These are phyloP conservation scores for Phytophthora lateralis DNA, from an alignment of 352 stramenopile genomes.

Conservation along the genomic window DNA sequence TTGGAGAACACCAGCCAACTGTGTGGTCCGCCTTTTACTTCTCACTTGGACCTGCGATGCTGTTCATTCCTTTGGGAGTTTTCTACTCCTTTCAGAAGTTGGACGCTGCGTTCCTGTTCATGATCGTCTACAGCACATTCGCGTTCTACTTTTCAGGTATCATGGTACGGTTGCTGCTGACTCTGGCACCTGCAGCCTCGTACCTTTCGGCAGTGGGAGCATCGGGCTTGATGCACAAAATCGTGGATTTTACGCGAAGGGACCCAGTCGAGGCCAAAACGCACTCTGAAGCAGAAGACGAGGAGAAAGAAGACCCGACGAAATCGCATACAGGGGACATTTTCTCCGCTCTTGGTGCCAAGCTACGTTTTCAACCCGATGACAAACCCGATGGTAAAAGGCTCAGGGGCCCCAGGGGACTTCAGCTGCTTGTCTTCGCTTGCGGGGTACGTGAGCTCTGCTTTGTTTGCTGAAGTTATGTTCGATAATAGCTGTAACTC, in stretches of 20 bases:
- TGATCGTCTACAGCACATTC: slow-evolving; percentile 93
- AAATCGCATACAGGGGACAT: slow-evolving; percentile 36
- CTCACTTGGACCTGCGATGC: slow-evolving; percentile 88
- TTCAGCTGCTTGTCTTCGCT: slow-evolving; percentile 58
- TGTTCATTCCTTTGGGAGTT: slow-evolving; percentile 90
- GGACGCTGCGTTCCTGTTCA: slow-evolving; percentile 80
- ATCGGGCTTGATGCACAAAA: slow-evolving; percentile 63
- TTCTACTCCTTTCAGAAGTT: slow-evolving; percentile 86
- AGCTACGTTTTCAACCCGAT: slow-evolving; percentile 38
- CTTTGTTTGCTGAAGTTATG: not conserved
- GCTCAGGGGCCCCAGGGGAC: slow-evolving; percentile 14
- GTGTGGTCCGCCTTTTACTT: slow-evolving; percentile 93
- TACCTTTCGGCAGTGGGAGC: slow-evolving; percentile 89
- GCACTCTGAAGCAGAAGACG: not conserved
- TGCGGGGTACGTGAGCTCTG: slow-evolving; percentile 50
- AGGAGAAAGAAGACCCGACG: slow-evolving; percentile 27
- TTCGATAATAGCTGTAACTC: not conserved
- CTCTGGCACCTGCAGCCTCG: slow-evolving; percentile 88
- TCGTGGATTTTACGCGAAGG: slow-evolving; percentile 31
- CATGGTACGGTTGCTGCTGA: slow-evolving; percentile 94
- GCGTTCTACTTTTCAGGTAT: slow-evolving; percentile 93
- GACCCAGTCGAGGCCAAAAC: not conserved
- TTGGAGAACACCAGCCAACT: slow-evolving; percentile 94
- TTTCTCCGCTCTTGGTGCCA: slow-evolving; percentile 32
- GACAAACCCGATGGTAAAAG: slow-evolving; percentile 19